phyloP scores from a whole-genome alignment of 2,329 filamentous ascomycete species.

The Ceratocystis diversiconidia region DNA sequence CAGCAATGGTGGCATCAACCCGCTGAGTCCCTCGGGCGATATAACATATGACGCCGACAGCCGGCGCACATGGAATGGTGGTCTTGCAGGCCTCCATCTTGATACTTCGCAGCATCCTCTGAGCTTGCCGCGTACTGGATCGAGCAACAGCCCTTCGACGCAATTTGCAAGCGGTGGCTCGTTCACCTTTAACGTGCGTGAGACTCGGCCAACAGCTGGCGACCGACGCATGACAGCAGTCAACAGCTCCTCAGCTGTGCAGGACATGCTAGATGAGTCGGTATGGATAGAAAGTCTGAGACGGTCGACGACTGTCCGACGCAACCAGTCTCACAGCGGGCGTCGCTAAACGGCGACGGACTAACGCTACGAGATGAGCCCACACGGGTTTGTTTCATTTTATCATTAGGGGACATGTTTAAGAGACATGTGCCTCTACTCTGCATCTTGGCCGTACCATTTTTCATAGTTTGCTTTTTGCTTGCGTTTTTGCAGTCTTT shows the following conservation, averaged over 20 bases:
- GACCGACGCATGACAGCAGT: slow-evolving; percentile 16
- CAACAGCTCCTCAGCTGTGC: slow-evolving; percentile 32
- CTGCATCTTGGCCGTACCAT: slow-evolving; percentile 1
- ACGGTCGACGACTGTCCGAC: slow-evolving; percentile 61
- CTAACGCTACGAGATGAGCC: background rate
- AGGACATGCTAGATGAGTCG: slow-evolving; percentile 75
- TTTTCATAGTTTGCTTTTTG: background rate
- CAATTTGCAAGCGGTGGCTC: slow-evolving; percentile 33
- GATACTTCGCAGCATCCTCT: slow-evolving; percentile 35
- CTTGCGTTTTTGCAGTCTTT: background rate
- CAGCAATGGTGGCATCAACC: background rate
- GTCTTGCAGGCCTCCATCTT: slow-evolving; percentile 26
- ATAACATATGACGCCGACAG: slow-evolving; percentile 25
- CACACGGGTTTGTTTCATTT: slow-evolving; percentile 1
- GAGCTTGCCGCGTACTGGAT: slow-evolving; percentile 33
- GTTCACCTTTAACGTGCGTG: slow-evolving; percentile 46
- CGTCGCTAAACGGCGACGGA: background rate
- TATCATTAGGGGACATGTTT: background rate
- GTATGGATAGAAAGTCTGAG: slow-evolving; percentile 89
- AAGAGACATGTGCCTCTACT: background rate
- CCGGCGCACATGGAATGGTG: slow-evolving; percentile 29
- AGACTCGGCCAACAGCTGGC: slow-evolving; percentile 25
- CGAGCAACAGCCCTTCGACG: slow-evolving; percentile 23
- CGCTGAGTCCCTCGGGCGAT: slow-evolving; percentile 16
- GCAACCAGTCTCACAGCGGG: slow-evolving; percentile 17